Percentiles rank a stretch among this genome's conserved stretches.
phyloP scores from a whole-genome alignment of 2,329 filamentous ascomycete species.

The Chrysoporthe puriensis region DNA sequence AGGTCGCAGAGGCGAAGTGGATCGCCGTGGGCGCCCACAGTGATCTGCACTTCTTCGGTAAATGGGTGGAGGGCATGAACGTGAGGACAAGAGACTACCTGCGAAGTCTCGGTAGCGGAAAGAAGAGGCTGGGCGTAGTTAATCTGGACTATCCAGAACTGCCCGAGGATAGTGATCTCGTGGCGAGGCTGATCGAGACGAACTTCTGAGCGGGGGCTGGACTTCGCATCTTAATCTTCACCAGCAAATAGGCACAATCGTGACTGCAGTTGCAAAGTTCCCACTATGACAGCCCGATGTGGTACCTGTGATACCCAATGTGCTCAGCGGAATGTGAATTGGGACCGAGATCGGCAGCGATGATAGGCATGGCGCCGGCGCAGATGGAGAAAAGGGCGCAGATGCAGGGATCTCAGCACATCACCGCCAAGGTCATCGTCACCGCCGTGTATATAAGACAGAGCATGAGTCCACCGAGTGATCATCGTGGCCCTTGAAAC shows the following conservation, averaged over 20 bases:
- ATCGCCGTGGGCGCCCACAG: slow-evolving; percentile 49
- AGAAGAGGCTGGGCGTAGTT: slow-evolving; percentile 35
- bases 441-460: not conserved
- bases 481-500: not conserved
- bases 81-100: slow-evolving; percentile 40
- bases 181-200: slow-evolving; percentile 43
- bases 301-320: not conserved
- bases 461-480: not conserved
- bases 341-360: slow-evolving; percentile 24
- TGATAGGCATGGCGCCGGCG: not conserved
- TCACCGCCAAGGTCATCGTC: slow-evolving; percentile 4
- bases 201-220: slow-evolving; percentile 38
- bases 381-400: slow-evolving; percentile 12
- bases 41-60: slow-evolving; percentile 37
- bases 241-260: not conserved
- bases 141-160: slow-evolving; percentile 29
- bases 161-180: slow-evolving; percentile 44
- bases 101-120: slow-evolving; percentile 32
- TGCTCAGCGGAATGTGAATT: not conserved
- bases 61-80: slow-evolving; percentile 50
- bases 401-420: not conserved
- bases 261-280: not conserved
- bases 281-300: not conserved
- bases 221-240: not conserved
- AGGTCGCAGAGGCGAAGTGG: slow-evolving; percentile 46